These are phyloP conservation scores for Termitomyces sp. DNA, from an alignment of 768 basidiomycete species.

Conservation along the genomic window DNA sequence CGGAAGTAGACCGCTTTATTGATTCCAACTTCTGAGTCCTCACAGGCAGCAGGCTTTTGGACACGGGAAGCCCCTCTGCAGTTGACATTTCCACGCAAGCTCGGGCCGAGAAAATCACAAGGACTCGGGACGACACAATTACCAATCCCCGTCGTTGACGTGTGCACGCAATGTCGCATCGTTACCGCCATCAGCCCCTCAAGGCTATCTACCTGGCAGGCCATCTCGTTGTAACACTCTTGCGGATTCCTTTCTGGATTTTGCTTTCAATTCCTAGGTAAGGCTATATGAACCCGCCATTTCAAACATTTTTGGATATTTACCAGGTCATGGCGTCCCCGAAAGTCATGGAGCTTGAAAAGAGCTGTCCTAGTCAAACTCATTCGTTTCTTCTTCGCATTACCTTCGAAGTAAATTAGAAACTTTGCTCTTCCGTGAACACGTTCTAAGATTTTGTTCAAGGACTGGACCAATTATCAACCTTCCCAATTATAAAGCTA, in stretches of 20 bases:
- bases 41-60: too few species aligned
- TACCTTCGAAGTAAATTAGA: constrained; percentile 23
- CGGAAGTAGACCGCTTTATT: background rate
- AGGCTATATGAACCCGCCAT: background rate
- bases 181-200: constrained; percentile 42
- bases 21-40: background rate
- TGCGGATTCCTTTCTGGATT: constrained; percentile 48
- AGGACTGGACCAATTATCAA: constrained; percentile 32
- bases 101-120: background rate
- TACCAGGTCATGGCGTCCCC: constrained; percentile 38
- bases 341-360: constrained; percentile 40
- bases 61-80: background rate
- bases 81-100: background rate
- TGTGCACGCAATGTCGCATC: constrained; percentile 20
- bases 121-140: background rate
- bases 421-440: background rate
- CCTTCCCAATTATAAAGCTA: constrained; percentile 35
- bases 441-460: background rate
- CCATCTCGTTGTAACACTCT: constrained; percentile 31
- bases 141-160: background rate
- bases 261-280: constrained; percentile 36
- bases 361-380: constrained; percentile 34
- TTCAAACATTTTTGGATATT: background rate
- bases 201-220: constrained; percentile 46
- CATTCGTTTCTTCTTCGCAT: constrained; percentile 24